phyloP scores from a whole-genome alignment of 495 filamentous ascomycete genomes.

The Annulohypoxylon stygium region DNA sequence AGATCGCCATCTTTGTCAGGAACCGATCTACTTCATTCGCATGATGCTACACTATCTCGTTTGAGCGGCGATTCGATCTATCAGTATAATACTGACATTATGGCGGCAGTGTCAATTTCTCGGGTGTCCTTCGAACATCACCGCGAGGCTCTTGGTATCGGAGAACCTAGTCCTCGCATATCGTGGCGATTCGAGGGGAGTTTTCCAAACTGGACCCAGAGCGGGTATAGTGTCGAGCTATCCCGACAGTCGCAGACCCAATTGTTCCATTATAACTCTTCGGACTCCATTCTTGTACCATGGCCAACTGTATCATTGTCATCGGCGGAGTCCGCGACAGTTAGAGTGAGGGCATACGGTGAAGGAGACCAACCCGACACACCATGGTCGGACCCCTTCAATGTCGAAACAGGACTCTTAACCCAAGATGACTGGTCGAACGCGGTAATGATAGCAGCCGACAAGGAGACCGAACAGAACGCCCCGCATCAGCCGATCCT shows the following conservation, averaged over 20 bases:
- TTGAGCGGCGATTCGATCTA: not conserved
- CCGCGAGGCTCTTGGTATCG: conserved; percentile 47
- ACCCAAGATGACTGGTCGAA: conserved; percentile 57
- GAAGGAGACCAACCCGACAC: conserved; percentile 47
- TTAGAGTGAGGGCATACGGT: conserved; percentile 57
- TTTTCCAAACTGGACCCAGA: conserved; percentile 44
- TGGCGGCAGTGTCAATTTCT: conserved; percentile 44
- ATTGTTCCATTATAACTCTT: conserved; percentile 46
- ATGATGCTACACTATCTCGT: not conserved
- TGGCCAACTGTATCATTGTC: conserved; percentile 62
- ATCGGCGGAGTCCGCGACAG: conserved; percentile 56
- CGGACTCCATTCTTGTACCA: conserved; percentile 62
- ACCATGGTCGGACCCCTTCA: conserved; percentile 54
- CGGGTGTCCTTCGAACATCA: conserved; percentile 53
- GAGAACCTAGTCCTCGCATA: conserved; percentile 47
- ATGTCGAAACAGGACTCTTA: conserved; percentile 58
- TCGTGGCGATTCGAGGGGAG: conserved; percentile 51
- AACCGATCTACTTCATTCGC: not conserved
- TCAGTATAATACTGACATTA: not conserved
- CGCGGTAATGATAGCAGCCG: conserved; percentile 53
- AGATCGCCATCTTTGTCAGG: not conserved
- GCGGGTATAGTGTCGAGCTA: conserved; percentile 47
- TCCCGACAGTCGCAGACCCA: conserved; percentile 26
- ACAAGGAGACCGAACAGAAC: conserved; percentile 43
- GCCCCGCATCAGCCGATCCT: conserved; percentile 41